These are phyloP conservation scores for Amauroascus verrucosus DNA, from an alignment of 2,329 filamentous ascomycete genomes.

Conservation along the genomic window DNA sequence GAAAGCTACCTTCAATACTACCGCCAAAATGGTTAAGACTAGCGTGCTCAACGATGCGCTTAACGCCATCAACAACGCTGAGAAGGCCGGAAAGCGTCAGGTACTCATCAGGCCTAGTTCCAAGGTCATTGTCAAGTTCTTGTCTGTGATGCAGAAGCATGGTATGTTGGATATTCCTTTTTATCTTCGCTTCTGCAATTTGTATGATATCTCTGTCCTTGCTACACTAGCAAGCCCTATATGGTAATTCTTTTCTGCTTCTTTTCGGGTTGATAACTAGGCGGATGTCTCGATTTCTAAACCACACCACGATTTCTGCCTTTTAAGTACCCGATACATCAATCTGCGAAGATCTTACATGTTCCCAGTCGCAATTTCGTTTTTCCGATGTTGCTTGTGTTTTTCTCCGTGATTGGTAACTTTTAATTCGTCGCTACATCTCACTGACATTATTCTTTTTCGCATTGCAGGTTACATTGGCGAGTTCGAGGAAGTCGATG, in stretches of 20 bases:
- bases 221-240: no score
- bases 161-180: constrained; percentile 54
- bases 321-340: constrained; percentile 99
- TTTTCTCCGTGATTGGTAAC: constrained; percentile 60
- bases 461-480: constrained; percentile 78
- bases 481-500: constrained; percentile 98
- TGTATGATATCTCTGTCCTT: background rate
- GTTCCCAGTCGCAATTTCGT: constrained; percentile 53
- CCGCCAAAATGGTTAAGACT: constrained; percentile 95
- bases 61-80: constrained; percentile 99
- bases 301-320: constrained; percentile 74
- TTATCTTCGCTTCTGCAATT: background rate
- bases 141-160: constrained; percentile 98
- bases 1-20: constrained; percentile 31
- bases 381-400: constrained; percentile 31
- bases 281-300: constrained; percentile 64
- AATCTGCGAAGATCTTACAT: constrained; percentile 84
- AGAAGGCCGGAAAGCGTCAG: constrained; percentile 99
- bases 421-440: constrained; percentile 93
- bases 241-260: background rate
- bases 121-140: constrained; percentile 99
- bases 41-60: constrained; percentile 99
- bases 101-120: constrained; percentile 95
- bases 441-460: constrained; percentile 44
- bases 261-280: constrained; percentile 99